Evolutionary conservation across 768 basidiomycete genomes (phyloP), one percentile per base, ranked within the genome.

Genomic region (Amanita jacksonii): DNA sequence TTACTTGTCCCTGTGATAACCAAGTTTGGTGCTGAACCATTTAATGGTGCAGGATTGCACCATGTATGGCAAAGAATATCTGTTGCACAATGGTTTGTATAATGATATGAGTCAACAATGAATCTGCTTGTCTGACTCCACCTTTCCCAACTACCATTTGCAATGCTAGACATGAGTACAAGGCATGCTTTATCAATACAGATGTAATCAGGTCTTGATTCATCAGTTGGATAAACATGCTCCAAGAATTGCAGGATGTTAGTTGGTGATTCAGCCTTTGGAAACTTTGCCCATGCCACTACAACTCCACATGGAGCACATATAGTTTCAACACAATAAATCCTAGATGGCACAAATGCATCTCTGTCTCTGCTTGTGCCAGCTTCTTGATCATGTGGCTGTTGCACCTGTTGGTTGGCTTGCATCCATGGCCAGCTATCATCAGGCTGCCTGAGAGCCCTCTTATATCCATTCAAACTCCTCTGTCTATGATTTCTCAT

Each of bases 91-190:
- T 53, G 47, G 34, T 47, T 40, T 23, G 45, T 48, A 32, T 55
- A 55, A 44, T 54, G 54, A 32, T 53, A 57, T 12, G 52, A 23
- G 47, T 56, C 54, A 5, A 56, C 55, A 50, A 54, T 55, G 30
- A 57, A 54, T 12, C 51, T 15, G n/a, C 49, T 56, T 3, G 52
- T 49, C 6, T 30, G 19, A 38, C 38, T 31, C 51, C 51, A 52
- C 3, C 8, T 32, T 18, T 38, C 27, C 51, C 49, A 52, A 25
- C 39, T 23, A 5, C 33, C 38, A 23, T 50, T 38, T 25, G 5
- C 22, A 16, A 44, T 40, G 34, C 28, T 15, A 15, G 30, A 13
- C 47, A 28, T 32, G 3, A 54, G 36, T 6, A 54, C 27, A 5
- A 43, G 3, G 33, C 50, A 53, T 30, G 37, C 51, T 37, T 52